Evolutionary conservation across 805 yeast genomes (phyloP).

Genomic region (Yamadazyma laniorum): DNA sequence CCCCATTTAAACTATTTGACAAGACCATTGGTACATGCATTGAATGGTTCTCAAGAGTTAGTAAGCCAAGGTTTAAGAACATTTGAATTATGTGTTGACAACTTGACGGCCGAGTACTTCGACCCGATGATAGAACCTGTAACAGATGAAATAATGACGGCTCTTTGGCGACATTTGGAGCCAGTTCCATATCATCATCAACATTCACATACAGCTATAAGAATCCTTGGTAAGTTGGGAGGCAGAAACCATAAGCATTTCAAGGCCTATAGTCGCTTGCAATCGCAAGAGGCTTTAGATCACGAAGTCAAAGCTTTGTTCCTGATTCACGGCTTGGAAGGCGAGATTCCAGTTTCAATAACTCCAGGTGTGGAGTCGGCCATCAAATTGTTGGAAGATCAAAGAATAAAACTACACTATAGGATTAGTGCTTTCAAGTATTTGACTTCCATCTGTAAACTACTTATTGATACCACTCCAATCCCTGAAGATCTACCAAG

Average conservation of each 20-base stretch:
- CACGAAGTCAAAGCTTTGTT: constrained; percentile 71
- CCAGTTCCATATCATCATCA: constrained; percentile 95
- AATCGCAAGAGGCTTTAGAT: constrained; percentile 51
- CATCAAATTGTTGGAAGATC: constrained; percentile 68
- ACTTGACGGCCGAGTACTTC: constrained; percentile 91
- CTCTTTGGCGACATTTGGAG: constrained; percentile 83
- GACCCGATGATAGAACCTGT: constrained; percentile 98
- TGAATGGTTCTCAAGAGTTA: constrained; percentile 86
- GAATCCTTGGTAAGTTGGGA: constrained; percentile 92
- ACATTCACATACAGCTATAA: constrained; percentile 89
- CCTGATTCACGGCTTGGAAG: constrained; percentile 64
- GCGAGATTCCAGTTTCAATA: constrained; percentile 64
- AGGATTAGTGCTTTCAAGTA: constrained; percentile 77
- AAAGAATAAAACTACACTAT: constrained; percentile 59
- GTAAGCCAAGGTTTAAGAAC: constrained; percentile 95
- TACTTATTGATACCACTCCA: constrained; percentile 60
- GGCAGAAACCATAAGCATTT: constrained; percentile 90
- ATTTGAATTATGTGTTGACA: constrained; percentile 92
- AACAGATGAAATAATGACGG: constrained; percentile 88
- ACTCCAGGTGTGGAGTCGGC: constrained; percentile 86
- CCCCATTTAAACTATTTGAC: constrained; percentile 88
- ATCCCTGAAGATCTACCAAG: constrained; percentile 44
- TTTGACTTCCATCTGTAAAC: constrained; percentile 59
- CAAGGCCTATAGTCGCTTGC: constrained; percentile 68
- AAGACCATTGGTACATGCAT: constrained; percentile 87